A percentile compares a stretch with the other conserved stretches of the same genome.
These are phyloP conservation scores for Penicillium sp. DNA, from an alignment of 2,329 filamentous ascomycete genomes.

Conservation along the genomic window DNA sequence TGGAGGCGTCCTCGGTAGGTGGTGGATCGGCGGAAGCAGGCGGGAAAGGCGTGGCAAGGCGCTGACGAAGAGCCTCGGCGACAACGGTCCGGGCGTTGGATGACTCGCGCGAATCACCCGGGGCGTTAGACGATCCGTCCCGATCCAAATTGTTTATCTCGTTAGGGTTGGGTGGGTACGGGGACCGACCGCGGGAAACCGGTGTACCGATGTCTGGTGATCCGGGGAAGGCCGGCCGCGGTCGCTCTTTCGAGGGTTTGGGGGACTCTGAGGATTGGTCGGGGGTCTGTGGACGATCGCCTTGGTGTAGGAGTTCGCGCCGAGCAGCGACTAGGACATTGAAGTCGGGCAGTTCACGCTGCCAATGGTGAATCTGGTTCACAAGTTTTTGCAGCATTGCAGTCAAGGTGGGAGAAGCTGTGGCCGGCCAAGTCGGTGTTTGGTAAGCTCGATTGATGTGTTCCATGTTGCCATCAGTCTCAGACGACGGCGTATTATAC, in stretches of 20 bases:
- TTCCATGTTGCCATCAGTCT: conserved; percentile 34
- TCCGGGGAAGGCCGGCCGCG: conserved; percentile 18
- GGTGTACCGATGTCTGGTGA: conserved; percentile 19
- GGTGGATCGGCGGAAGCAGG: conserved; percentile 1
- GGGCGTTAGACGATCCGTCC: conserved; percentile 23
- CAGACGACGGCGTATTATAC: conserved; percentile 43
- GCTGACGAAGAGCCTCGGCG: conserved; percentile 35
- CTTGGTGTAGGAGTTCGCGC: conserved; percentile 42
- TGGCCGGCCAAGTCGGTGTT: conserved; percentile 53
- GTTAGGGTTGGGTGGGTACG: conserved; percentile 8
- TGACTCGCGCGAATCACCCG: conserved; percentile 26
- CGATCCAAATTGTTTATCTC: conserved; percentile 24
- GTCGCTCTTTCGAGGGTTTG: conserved; percentile 20
- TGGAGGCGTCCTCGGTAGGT: conserved; percentile 8
- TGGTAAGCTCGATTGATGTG: conserved; percentile 32
- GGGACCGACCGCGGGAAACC: conserved; percentile 20
- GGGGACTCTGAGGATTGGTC: conserved; percentile 25
- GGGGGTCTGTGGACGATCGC: conserved; percentile 26
- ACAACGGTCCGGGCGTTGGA: conserved; percentile 26
- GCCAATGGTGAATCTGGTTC: conserved; percentile 64
- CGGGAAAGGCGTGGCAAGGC: conserved; percentile 37
- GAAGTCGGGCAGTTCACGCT: conserved; percentile 67
- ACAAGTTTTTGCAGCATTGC: conserved; percentile 61
- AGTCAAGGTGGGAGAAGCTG: conserved; percentile 52
- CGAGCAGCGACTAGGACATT: conserved; percentile 68